Evolutionary conservation across 108 stramenopile genomes (phyloP), one percentile per base, ranked within the genome.

Genomic region (Cyclotella choctawhatcheeana): DNA sequence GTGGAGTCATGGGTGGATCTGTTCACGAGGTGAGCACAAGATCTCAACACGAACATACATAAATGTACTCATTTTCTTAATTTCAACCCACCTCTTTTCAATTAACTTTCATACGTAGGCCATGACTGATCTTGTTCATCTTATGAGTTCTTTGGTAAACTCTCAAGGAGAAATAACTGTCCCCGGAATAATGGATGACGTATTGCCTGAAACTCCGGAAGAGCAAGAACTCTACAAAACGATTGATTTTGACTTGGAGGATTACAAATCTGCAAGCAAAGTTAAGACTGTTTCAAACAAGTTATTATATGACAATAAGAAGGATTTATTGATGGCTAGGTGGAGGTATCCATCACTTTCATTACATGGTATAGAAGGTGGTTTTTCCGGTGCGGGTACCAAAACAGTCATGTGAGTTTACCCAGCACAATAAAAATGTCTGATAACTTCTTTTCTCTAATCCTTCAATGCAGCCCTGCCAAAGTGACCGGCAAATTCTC

Each of bases 331-430:
- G 62, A 91, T 94, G 93, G 76, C 73, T 10, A 75, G 93, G 29
- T 94, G 93, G 93, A 84, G 90, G 62, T 91, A 84, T 77, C 93
- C 93, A 16, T 89, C 90, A 14, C 76, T 94, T n/a, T 88, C 87
- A 31, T 61, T 94, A 44, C 93, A 94, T 64, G 93, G 93, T 31
- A 91, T 94, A 52, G 90, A 94, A 70, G 93, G 93, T 26, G 93
- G 90, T 0, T 94, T 93, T 77, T 56, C 73, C 32, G 93, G 90
- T 18, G 66, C 84, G 8, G 93, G 93, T 22, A 88, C 90, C 30
- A 93, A 93, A 67, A 93, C 93, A 53, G 93, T 94, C 43, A 89
- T 94, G 67, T 69, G 22, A 69, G 54, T 55, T 14, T 21, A 17
- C 3, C 26, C 12, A 1, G 18, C 20, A 35, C 35, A 16, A 24